These are phyloP conservation scores for Gleditsia sinensis DNA, from an alignment of 306 rosid species.

Conservation along the genomic window DNA sequence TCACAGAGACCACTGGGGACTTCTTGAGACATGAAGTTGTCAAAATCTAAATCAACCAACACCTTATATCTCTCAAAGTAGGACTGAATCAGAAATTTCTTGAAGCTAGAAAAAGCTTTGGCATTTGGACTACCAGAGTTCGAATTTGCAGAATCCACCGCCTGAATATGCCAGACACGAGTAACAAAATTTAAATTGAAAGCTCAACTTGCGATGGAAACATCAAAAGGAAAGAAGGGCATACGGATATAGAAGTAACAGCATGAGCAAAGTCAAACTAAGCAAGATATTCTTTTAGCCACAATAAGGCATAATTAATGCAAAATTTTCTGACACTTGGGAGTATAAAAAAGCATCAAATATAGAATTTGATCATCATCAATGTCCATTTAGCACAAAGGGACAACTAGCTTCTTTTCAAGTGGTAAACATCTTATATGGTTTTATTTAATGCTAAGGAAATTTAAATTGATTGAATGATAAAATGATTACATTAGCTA, in stretches of 20 bases:
- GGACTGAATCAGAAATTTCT: slow-evolving; percentile 56
- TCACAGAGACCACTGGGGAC: slow-evolving; percentile 49
- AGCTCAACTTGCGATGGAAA: background rate
- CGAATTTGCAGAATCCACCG: slow-evolving; percentile 33
- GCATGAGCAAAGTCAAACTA: slow-evolving; percentile 10
- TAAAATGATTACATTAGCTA: background rate
- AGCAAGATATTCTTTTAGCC: slow-evolving; percentile 14
- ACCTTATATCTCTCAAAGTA: slow-evolving; percentile 48
- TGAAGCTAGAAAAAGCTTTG: slow-evolving; percentile 34
- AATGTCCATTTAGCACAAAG: too few relatives aligned
- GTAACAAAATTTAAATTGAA: background rate
- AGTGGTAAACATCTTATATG: slow-evolving; percentile 3
- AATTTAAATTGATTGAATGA: background rate
- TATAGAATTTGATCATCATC: too few relatives aligned
- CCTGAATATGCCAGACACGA: slow-evolving; percentile 48
- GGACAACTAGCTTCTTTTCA: too few relatives aligned
- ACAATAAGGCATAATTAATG: slow-evolving; percentile 12
- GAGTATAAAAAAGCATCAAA: too few relatives aligned
- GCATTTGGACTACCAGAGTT: slow-evolving; percentile 9
- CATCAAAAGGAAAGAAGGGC: background rate
- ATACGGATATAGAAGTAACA: background rate
- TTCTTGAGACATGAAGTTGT: slow-evolving; percentile 55
- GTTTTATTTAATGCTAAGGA: background rate
- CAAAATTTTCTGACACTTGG: too few relatives aligned
- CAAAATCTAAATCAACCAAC: slow-evolving; percentile 57